phyloP scores from a whole-genome alignment of 108 stramenopile species.

The Cyclostephanos tholiformis region DNA sequence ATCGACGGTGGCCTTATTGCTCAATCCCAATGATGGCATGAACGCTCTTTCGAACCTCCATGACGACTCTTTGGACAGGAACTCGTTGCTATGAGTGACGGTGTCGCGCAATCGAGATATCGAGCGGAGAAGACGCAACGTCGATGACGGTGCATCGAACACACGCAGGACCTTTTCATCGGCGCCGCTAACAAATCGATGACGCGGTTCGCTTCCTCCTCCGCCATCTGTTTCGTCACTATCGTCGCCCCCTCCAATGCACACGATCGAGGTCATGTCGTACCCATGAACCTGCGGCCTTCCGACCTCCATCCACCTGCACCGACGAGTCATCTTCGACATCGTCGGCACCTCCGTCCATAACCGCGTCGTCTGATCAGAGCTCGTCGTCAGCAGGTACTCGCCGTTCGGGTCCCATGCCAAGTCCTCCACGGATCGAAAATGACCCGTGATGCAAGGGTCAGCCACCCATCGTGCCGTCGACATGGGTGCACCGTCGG shows the following conservation, averaged over 20 bases:
- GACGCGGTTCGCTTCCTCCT: constrained; percentile 50
- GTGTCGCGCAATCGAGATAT: constrained; percentile 22
- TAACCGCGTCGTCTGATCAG: constrained; percentile 84
- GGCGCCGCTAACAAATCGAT: constrained; percentile 79
- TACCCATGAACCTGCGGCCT: constrained; percentile 92
- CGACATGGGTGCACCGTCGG: constrained; percentile 42
- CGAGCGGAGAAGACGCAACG: constrained; percentile 54
- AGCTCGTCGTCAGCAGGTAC: constrained; percentile 77
- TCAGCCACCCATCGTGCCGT: constrained; percentile 67
- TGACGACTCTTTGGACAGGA: not conserved
- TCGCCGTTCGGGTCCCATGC: constrained; percentile 81
- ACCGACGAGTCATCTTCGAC: constrained; percentile 8
- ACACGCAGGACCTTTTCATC: constrained; percentile 88
- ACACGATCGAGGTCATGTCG: constrained; percentile 73
- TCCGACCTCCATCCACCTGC: constrained; percentile 77
- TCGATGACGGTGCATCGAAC: constrained; percentile 81
- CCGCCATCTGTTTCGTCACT: not conserved
- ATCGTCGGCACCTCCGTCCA: constrained; percentile 66
- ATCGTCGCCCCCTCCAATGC: constrained; percentile 45
- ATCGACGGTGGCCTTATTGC: constrained; percentile 80
- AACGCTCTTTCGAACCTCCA: constrained; percentile 83
- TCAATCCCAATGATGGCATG: constrained; percentile 85
- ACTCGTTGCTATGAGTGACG: not conserved
- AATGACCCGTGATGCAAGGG: constrained; percentile 87
- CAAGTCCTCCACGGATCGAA: constrained; percentile 70